phyloP scores from a whole-genome alignment of 768 basidiomycete genomes.

The Hortiboletus campestris region DNA sequence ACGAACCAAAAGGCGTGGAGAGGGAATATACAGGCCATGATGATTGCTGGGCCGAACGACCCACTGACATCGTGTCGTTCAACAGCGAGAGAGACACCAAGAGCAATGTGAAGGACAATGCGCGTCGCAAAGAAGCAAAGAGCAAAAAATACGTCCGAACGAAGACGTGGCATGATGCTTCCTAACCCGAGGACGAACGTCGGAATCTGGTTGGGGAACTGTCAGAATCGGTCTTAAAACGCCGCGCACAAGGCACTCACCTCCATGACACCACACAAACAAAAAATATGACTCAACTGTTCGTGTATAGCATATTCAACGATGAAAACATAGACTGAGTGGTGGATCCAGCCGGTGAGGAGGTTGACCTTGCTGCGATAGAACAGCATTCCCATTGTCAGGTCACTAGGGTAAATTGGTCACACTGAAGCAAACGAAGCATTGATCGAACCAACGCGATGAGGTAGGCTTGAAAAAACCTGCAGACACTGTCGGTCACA shows the following conservation, averaged over 20 bases:
- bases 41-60: slow-evolving; percentile 38
- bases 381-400: slow-evolving; percentile 43
- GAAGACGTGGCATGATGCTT: slow-evolving; percentile 41
- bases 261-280: slow-evolving; percentile 49
- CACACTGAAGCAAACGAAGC: slow-evolving; percentile 7
- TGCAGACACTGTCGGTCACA: slow-evolving; percentile 25
- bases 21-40: slow-evolving; percentile 43
- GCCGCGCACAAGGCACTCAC: slow-evolving; percentile 18
- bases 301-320: slow-evolving; percentile 38
- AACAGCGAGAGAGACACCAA: slow-evolving; percentile 33
- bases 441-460: slow-evolving; percentile 27
- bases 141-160: slow-evolving; percentile 52
- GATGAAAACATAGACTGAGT: slow-evolving; percentile 41
- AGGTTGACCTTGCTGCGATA: slow-evolving; percentile 49
- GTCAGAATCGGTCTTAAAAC: neutral
- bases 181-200: slow-evolving; percentile 51
- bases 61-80: slow-evolving; percentile 32
- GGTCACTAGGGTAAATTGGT: slow-evolving; percentile 36
- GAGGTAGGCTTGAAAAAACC: slow-evolving; percentile 51
- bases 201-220: slow-evolving; percentile 38
- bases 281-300: slow-evolving; percentile 43
- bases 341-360: slow-evolving; percentile 56
- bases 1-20: slow-evolving; percentile 55
- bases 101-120: slow-evolving; percentile 43
- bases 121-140: slow-evolving; percentile 50